Evolutionary conservation across 148 eudicot species (phyloP).

Genomic region (Diospyros lotus): DNA sequence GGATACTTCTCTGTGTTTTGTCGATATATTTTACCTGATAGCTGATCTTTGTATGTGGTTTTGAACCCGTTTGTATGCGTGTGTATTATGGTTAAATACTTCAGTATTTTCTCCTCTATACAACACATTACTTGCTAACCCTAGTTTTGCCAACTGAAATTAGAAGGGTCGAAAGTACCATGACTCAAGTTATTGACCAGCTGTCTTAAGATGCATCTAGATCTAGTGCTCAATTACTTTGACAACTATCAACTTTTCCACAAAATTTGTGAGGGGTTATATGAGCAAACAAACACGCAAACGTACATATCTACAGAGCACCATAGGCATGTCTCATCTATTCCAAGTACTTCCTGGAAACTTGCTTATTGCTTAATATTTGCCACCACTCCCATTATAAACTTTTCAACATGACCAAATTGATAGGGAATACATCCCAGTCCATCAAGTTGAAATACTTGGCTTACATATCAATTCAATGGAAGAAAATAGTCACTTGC

Average conservation of each 20-base stretch:
- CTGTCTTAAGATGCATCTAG: background rate
- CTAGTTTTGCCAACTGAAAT: background rate
- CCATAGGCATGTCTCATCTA: background rate
- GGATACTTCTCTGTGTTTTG: too few species aligned
- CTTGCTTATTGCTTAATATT: slow-evolving; percentile 24
- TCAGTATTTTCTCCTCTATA: background rate
- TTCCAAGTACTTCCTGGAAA: slow-evolving; percentile 3
- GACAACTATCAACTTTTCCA: background rate
- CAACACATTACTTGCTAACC: background rate
- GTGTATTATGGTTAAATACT: background rate
- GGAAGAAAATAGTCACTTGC: slow-evolving; percentile 1
- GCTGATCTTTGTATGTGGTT: too few species aligned
- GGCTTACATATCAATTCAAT: slow-evolving; percentile 3
- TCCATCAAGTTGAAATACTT: background rate
- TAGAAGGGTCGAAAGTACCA: background rate
- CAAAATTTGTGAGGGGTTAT: background rate
- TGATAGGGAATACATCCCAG: background rate
- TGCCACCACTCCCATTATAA: slow-evolving; percentile 20
- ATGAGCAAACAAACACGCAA: background rate
- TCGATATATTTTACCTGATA: too few species aligned
- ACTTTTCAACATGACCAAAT: slow-evolving; percentile 18
- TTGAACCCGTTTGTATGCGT: too few species aligned
- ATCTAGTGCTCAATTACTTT: background rate
- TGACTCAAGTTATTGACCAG: background rate
- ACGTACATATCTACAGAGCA: slow-evolving; percentile 7